phyloP scores from a whole-genome alignment of 345 rosid species.

The Ailanthus altissimus region DNA sequence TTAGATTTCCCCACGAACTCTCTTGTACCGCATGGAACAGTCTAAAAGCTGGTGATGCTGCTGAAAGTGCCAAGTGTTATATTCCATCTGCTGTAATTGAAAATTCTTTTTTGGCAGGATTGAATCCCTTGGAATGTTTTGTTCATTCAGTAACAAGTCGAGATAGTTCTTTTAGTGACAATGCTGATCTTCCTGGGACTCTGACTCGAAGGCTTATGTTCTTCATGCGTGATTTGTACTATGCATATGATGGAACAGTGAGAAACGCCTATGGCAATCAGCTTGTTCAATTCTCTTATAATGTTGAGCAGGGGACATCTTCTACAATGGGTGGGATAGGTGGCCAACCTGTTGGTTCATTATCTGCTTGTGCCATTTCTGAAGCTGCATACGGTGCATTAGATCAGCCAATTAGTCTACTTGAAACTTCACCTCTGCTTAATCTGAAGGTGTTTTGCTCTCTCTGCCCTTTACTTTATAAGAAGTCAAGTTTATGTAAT shows the following conservation, averaged over 20 bases:
- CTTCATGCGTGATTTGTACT: conserved; percentile 76
- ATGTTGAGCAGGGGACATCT: conserved; percentile 28
- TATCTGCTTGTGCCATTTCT: conserved; percentile 80
- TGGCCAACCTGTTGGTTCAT: conserved; percentile 78
- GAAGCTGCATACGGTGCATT: conserved; percentile 97
- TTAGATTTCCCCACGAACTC: conserved; percentile 71
- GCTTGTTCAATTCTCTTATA: conserved; percentile 70
- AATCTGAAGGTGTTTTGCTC: conserved; percentile 59
- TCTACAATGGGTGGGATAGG: conserved; percentile 38
- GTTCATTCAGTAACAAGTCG: conserved; percentile 84
- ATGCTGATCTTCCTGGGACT: conserved; percentile 96
- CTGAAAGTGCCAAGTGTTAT: conserved; percentile 50
- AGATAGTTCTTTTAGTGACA: conserved; percentile 83
- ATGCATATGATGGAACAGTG: conserved; percentile 87
- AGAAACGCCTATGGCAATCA: conserved; percentile 80
- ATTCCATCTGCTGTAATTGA: conserved; percentile 76
- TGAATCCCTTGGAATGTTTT: conserved; percentile 83
- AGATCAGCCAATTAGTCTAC: conserved; percentile 90
- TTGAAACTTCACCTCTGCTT: conserved; percentile 73
- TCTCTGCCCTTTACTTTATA: neutral
- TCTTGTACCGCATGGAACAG: conserved; percentile 70
- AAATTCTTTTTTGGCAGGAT: conserved; percentile 69
- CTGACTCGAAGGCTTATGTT: conserved; percentile 79
- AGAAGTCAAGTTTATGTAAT: neutral
- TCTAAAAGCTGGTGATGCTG: conserved; percentile 36